Percentiles rank a stretch among this genome's conserved stretches.
Evolutionary conservation across 2,329 filamentous ascomycete genomes (phyloP).

Genomic region (Aspergillus clavatus): DNA sequence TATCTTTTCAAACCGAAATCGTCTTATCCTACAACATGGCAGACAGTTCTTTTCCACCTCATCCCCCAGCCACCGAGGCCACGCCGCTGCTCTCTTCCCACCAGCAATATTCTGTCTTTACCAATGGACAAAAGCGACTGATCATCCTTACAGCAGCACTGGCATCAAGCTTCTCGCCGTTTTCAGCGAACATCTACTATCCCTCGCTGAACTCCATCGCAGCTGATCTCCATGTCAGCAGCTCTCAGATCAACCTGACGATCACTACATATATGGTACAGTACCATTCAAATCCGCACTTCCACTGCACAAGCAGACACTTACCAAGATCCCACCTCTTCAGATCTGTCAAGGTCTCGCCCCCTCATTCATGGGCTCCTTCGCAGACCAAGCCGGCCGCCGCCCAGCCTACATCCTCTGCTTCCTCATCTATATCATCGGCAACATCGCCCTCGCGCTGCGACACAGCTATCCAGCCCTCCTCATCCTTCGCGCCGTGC

Average conservation of each 20-base stretch:
- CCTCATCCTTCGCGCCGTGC: constrained; percentile 38
- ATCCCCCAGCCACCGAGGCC: constrained; percentile 8
- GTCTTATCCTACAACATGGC: neutral
- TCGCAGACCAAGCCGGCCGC: constrained; percentile 46
- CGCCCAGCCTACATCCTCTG: constrained; percentile 46
- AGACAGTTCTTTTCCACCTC: neutral
- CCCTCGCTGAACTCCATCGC: constrained; percentile 36
- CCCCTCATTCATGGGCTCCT: constrained; percentile 44
- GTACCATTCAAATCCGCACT: neutral
- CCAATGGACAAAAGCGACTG: constrained; percentile 28
- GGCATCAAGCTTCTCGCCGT: constrained; percentile 40
- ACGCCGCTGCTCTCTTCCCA: constrained; percentile 12
- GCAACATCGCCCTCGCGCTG: constrained; percentile 39
- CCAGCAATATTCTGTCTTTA: constrained; percentile 30
- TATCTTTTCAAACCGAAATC: neutral
- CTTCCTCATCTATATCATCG: constrained; percentile 40
- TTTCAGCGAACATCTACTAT: constrained; percentile 44
- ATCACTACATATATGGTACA: constrained; percentile 33
- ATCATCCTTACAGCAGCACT: constrained; percentile 37
- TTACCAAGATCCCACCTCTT: too few species aligned
- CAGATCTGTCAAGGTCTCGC: constrained; percentile 49
- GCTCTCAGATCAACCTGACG: constrained; percentile 23
- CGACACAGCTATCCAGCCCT: constrained; percentile 37
- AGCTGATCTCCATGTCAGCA: constrained; percentile 24
- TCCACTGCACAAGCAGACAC: neutral